These are phyloP conservation scores for Sicyos baderoa DNA, from an alignment of 306 rosid species.

Conservation along the genomic window DNA sequence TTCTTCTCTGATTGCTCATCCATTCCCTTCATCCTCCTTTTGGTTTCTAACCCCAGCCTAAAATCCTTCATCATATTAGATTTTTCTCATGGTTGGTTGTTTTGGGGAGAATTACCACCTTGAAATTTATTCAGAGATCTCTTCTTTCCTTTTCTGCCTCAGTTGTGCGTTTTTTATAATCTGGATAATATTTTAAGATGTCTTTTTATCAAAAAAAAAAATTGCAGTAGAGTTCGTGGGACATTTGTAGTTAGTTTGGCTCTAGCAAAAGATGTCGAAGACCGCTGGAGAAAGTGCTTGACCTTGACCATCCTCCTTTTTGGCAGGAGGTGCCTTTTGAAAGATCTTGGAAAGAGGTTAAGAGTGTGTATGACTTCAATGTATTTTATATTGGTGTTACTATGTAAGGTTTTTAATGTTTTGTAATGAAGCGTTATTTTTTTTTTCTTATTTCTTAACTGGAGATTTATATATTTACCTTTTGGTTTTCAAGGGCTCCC, in stretches of 20 bases:
- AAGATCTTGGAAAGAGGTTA: not conserved
- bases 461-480: not conserved
- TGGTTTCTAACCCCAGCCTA: not conserved
- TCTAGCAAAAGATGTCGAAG: not conserved
- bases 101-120: conserved; percentile 2
- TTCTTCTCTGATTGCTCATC: not conserved
- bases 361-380: not conserved
- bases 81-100: not conserved
- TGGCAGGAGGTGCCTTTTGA: not conserved
- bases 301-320: conserved; percentile 6
- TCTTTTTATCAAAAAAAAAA: not conserved
- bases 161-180: not conserved
- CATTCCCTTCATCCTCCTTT: not conserved
- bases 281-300: not conserved
- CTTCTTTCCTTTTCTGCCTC: not conserved
- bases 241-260: conserved; percentile 2
- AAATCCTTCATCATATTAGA: not conserved
- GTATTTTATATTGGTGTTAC: too few species aligned
- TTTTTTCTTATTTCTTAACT: too few species aligned
- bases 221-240: not conserved
- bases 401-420: too few species aligned
- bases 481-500: not conserved
- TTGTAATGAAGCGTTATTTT: too few species aligned
- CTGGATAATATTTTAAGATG: not conserved
- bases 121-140: not conserved